These are phyloP conservation scores for Boletales sp. DNA, from an alignment of 768 basidiomycete species.

Conservation along the genomic window DNA sequence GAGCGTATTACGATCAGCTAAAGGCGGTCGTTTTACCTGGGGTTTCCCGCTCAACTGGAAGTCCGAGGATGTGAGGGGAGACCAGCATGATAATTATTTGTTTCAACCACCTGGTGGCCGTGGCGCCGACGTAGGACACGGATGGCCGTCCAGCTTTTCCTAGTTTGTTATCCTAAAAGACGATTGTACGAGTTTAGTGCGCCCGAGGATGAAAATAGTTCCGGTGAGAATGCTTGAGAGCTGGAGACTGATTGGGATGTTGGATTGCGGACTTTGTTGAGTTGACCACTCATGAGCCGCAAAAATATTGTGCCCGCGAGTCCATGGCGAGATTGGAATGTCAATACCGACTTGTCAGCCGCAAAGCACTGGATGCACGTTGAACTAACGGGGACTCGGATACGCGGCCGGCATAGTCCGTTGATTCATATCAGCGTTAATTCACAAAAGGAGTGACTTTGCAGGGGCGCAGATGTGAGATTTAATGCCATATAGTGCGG, in stretches of 20 bases:
- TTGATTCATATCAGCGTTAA: slow-evolving; percentile 13
- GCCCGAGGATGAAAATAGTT: slow-evolving; percentile 16
- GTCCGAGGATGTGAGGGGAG: slow-evolving; percentile 21
- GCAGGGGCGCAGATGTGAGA: slow-evolving; percentile 6
- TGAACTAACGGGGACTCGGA: slow-evolving; percentile 16
- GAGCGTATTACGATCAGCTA: neutral
- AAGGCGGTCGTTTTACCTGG: slow-evolving; percentile 9
- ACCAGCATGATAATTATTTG: neutral
- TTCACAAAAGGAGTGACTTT: slow-evolving; percentile 6
- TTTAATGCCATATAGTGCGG: slow-evolving; percentile 17
- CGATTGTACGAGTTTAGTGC: neutral
- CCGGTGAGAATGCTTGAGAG: slow-evolving; percentile 21
- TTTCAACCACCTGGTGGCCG: slow-evolving; percentile 12
- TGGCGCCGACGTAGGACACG: slow-evolving; percentile 1
- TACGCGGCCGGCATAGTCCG: slow-evolving; percentile 3
- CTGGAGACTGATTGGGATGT: slow-evolving; percentile 2
- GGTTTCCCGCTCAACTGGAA: slow-evolving; percentile 6
- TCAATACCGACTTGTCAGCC: slow-evolving; percentile 3
- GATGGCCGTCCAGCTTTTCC: slow-evolving; percentile 15
- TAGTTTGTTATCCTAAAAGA: slow-evolving; percentile 9
- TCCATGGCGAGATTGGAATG: slow-evolving; percentile 6
- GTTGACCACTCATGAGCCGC: slow-evolving; percentile 15
- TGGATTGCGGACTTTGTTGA: slow-evolving; percentile 22
- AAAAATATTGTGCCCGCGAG: slow-evolving; percentile 22
- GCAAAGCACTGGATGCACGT: neutral